Percentiles rank a stretch among this genome's conserved stretches.
Conservation (phyloP, 768 basidiomycete genomes). For the Lentinula lateritia region DNA sequence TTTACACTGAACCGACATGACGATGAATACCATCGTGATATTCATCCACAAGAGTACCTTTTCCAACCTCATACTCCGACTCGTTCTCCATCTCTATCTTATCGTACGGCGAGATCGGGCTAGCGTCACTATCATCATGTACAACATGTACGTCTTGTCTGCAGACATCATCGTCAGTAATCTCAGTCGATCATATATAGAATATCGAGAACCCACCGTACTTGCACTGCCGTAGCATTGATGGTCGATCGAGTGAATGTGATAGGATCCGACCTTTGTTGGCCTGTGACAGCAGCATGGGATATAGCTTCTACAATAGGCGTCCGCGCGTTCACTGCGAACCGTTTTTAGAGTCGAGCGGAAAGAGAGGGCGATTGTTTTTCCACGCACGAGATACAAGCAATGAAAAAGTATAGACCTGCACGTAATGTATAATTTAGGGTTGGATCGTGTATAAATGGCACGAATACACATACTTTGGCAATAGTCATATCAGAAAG, state of each 20-base stretch:
- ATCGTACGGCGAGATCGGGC: not conserved
- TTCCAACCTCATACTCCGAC: not conserved
- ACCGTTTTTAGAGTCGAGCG: not conserved
- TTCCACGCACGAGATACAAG: not conserved
- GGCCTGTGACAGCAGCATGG: not conserved
- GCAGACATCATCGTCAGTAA: not conserved
- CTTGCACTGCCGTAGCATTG: not conserved
- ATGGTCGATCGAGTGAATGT: not conserved
- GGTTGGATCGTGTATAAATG: not conserved
- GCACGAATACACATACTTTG: not conserved
- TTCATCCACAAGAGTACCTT: not conserved
- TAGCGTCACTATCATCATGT: not conserved
- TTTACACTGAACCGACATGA: not conserved
- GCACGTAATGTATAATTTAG: not conserved
- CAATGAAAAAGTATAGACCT: not conserved
- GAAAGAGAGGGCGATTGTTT: too few relatives aligned
- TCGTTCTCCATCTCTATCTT: not conserved
- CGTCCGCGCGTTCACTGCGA: not conserved
- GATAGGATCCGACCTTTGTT: not conserved
- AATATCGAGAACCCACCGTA: not conserved
- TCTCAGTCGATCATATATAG: not conserved
- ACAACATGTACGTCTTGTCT: not conserved
- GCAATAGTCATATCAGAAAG: constrained; percentile 2
- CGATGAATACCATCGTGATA: not conserved
- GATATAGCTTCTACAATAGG: not conserved